These are phyloP conservation scores for Spergularia marina DNA, from an alignment of 148 eudicot species.

Conservation along the genomic window DNA sequence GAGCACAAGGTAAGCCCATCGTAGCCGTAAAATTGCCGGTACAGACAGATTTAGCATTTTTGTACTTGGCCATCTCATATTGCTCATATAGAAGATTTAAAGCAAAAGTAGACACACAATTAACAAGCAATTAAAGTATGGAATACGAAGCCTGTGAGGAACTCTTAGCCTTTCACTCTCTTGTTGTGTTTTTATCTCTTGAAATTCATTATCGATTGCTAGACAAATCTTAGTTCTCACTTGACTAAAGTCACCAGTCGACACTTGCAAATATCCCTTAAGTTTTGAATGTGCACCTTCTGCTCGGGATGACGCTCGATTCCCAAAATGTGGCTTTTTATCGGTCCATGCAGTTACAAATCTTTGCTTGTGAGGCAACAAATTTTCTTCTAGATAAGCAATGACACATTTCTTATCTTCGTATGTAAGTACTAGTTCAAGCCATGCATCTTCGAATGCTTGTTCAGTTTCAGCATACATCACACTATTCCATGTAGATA, in stretches of 20 bases:
- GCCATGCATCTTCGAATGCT: not conserved
- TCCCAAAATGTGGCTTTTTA: not conserved
- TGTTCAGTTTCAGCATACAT: constrained; percentile 1
- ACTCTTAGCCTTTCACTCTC: not conserved
- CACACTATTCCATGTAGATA: not conserved
- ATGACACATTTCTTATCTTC: not conserved
- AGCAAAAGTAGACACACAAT: not conserved
- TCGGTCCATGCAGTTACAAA: not conserved
- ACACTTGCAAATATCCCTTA: constrained; percentile 2
- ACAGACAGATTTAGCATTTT: not conserved
- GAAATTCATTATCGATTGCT: constrained; percentile 1
- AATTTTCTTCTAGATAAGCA: not conserved
- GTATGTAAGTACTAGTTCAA: not conserved
- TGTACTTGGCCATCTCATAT: not conserved
- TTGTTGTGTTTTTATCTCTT: too few species aligned
- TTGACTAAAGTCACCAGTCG: constrained; percentile 2
- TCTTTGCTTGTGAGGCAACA: not conserved
- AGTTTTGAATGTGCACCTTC: constrained; percentile 1
- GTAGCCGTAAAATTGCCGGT: not conserved
- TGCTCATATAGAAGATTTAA: not conserved
- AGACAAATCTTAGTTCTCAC: not conserved
- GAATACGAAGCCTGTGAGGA: not conserved
- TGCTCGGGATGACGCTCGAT: not conserved
- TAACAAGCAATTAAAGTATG: not conserved
- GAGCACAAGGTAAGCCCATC: not conserved